These are phyloP conservation scores for Setomelanomma holmii DNA, from an alignment of 2,329 filamentous ascomycete species.

Conservation along the genomic window DNA sequence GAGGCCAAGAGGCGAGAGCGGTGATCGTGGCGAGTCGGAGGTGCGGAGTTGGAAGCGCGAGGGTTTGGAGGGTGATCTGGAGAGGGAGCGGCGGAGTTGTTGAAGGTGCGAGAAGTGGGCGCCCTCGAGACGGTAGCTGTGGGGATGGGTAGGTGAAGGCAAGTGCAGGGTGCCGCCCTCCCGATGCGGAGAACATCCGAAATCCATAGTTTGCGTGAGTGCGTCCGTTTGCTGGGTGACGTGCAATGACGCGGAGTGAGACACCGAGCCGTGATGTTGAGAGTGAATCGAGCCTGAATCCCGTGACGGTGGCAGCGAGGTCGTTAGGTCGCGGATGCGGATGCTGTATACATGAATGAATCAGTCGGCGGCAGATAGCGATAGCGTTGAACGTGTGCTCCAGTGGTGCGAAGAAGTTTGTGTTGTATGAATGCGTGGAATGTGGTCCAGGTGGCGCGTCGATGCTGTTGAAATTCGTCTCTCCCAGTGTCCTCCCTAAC, in stretches of 20 bases:
- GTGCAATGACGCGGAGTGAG: conserved; percentile 9
- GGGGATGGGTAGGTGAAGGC: conserved; percentile 75
- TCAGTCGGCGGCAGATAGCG: conserved; percentile 36
- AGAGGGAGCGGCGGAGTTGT: conserved; percentile 85
- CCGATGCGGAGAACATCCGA: conserved; percentile 59
- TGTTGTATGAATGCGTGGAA: conserved; percentile 35
- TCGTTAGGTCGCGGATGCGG: conserved; percentile 10
- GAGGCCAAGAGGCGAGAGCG: conserved; percentile 53
- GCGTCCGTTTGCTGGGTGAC: conserved; percentile 5
- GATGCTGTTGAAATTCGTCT: conserved; percentile 17
- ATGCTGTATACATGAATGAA: conserved; percentile 28
- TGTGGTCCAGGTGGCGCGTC: conserved; percentile 8
- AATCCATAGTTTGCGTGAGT: conserved; percentile 50
- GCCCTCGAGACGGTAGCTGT: conserved; percentile 81
- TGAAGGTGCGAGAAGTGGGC: conserved; percentile 73
- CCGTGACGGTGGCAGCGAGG: neutral
- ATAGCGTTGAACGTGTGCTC: conserved; percentile 22
- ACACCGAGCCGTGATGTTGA: conserved; percentile 2
- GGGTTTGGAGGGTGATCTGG: conserved; percentile 87
- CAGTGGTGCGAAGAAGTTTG: conserved; percentile 6
- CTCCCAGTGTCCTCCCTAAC: conserved; percentile 39
- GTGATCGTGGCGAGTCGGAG: conserved; percentile 51
- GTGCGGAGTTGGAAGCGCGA: conserved; percentile 71
- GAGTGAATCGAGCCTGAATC: conserved; percentile 12
- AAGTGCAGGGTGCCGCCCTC: conserved; percentile 82